Evolutionary conservation across 768 basidiomycete genomes (phyloP).

Genomic region (Rhodotorula toruloides): DNA sequence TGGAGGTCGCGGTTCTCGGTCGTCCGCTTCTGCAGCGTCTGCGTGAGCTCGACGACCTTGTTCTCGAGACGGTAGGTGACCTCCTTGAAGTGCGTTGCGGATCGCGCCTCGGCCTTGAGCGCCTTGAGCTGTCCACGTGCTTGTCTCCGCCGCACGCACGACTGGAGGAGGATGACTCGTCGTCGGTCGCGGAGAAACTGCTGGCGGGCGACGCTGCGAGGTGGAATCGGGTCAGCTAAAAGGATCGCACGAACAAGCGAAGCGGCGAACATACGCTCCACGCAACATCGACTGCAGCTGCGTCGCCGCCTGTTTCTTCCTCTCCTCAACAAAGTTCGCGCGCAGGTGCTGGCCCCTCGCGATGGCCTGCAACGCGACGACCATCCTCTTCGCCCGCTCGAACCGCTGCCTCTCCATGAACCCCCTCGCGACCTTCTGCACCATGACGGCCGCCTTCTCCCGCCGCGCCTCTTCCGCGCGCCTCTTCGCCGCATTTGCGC

Average conservation of each 20-base stretch:
- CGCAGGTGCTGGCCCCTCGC: slow-evolving; percentile 71
- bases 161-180: slow-evolving; percentile 78
- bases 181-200: slow-evolving; percentile 61
- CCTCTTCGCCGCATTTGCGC: slow-evolving; percentile 70
- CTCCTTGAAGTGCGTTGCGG: slow-evolving; percentile 96
- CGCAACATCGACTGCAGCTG: slow-evolving; percentile 76
- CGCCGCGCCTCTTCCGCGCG: slow-evolving; percentile 66
- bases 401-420: slow-evolving; percentile 71
- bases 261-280: slow-evolving; percentile 55
- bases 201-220: slow-evolving; percentile 52
- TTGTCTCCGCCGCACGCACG: slow-evolving; percentile 79
- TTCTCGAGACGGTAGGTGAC: slow-evolving; percentile 96
- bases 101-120: slow-evolving; percentile 85
- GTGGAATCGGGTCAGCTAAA: slow-evolving; percentile 26
- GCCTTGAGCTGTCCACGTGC: slow-evolving; percentile 78
- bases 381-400: slow-evolving; percentile 57
- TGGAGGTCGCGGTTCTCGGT: slow-evolving; percentile 85
- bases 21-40: slow-evolving; percentile 80
- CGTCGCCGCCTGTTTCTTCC: slow-evolving; percentile 60
- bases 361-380: slow-evolving; percentile 74
- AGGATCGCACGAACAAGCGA: not conserved
- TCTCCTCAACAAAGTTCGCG: slow-evolving; percentile 56
- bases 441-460: slow-evolving; percentile 65
- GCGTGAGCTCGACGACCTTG: slow-evolving; percentile 98
- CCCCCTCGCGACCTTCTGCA: slow-evolving; percentile 68